Percentiles rank a stretch among this genome's conserved stretches.
These are phyloP conservation scores for Lactifluus pinguis DNA, from an alignment of 768 basidiomycete genomes.

Conservation along the genomic window DNA sequence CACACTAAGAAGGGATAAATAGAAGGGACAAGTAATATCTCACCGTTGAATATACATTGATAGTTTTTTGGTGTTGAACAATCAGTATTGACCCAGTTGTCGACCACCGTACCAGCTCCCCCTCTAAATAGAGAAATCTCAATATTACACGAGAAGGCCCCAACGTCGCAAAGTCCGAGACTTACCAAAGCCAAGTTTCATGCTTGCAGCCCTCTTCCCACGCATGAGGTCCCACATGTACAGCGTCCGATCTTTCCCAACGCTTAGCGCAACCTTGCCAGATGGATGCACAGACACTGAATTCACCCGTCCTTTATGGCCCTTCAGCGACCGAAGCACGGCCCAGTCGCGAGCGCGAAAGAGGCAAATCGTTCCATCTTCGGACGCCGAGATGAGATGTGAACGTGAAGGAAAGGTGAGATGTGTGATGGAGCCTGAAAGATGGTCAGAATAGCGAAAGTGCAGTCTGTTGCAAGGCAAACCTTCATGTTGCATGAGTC, in stretches of 20 bases:
- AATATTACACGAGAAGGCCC: background rate
- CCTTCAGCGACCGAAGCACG: slow-evolving; percentile 77
- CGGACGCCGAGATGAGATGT: slow-evolving; percentile 84
- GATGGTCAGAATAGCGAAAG: background rate
- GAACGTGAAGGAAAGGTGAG: slow-evolving; percentile 81
- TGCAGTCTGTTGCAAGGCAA: slow-evolving; percentile 10
- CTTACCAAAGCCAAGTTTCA: slow-evolving; percentile 80
- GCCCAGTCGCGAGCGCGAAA: slow-evolving; percentile 94
- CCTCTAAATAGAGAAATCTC: slow-evolving; percentile 44
- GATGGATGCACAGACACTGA: slow-evolving; percentile 86
- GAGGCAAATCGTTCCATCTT: slow-evolving; percentile 83
- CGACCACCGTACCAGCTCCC: slow-evolving; percentile 88
- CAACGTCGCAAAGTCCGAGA: background rate
- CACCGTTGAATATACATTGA: slow-evolving; percentile 82
- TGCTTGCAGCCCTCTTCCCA: slow-evolving; percentile 82
- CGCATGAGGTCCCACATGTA: slow-evolving; percentile 99
- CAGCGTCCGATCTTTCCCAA: slow-evolving; percentile 81
- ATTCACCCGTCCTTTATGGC: slow-evolving; percentile 92
- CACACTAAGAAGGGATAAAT: background rate
- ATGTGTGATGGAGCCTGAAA: slow-evolving; percentile 81
- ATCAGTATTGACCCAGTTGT: slow-evolving; percentile 66
- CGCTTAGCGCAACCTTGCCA: slow-evolving; percentile 83
- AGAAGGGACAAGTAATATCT: slow-evolving; percentile 8
- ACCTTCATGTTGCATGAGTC: slow-evolving; percentile 94
- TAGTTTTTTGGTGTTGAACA: slow-evolving; percentile 63